Evolutionary conservation across 768 basidiomycete genomes (phyloP).

Genomic region (Gyrodon lividus): DNA sequence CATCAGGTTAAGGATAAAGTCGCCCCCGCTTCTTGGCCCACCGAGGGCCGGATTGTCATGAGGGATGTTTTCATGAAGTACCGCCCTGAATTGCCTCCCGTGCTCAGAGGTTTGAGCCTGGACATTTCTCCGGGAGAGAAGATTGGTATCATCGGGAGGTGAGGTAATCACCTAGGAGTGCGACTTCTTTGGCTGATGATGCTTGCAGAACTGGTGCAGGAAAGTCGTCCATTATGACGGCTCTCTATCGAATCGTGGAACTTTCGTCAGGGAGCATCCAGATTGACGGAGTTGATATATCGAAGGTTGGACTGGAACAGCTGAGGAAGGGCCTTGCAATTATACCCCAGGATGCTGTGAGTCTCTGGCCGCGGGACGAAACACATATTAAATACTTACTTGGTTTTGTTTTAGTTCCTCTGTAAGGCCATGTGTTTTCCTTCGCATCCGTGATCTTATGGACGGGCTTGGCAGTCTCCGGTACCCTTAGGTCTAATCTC

Average conservation of each 20-base stretch:
- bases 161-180: slow-evolving; percentile 14
- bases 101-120: slow-evolving; percentile 82
- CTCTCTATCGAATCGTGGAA: slow-evolving; percentile 85
- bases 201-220: slow-evolving; percentile 73
- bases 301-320: slow-evolving; percentile 74
- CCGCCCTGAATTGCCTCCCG: slow-evolving; percentile 82
- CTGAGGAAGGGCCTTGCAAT: slow-evolving; percentile 68
- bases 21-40: slow-evolving; percentile 71
- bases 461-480: slow-evolving; percentile 50
- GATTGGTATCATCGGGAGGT: slow-evolving; percentile 84
- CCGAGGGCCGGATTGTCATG: slow-evolving; percentile 69
- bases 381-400: not conserved
- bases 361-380: not conserved
- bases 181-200: not conserved
- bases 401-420: slow-evolving; percentile 32
- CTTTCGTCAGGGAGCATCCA: slow-evolving; percentile 68
- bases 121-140: slow-evolving; percentile 76
- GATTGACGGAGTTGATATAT: slow-evolving; percentile 84
- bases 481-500: slow-evolving; percentile 81
- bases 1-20: slow-evolving; percentile 60
- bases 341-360: slow-evolving; percentile 71
- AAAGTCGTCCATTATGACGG: slow-evolving; percentile 88
- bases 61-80: slow-evolving; percentile 78
- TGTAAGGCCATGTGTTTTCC: slow-evolving; percentile 27
- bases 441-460: slow-evolving; percentile 9